Conservation (phyloP, 2,329 filamentous ascomycete genomes). For the Microdochium trichocladiopsis region DNA sequence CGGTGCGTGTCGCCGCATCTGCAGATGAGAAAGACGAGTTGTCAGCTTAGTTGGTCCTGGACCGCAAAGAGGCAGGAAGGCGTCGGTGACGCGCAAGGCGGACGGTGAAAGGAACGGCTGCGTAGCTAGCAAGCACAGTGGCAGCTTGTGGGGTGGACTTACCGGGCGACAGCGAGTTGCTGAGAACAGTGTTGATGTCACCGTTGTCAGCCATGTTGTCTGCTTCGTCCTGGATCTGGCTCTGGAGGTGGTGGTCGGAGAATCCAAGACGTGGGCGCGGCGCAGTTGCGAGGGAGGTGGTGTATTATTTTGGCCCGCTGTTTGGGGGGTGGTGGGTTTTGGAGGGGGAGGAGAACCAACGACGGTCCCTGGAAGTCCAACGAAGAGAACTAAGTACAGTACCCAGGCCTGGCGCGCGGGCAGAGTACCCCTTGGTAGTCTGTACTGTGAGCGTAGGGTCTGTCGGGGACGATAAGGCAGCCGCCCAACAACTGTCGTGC, state of each 20-base stretch:
- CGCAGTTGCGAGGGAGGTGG: not conserved
- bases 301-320: not conserved
- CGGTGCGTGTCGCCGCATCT: constrained; percentile 87
- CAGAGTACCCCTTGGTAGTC: not conserved
- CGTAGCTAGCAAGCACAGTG: constrained; percentile 3
- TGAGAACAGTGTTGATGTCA: constrained; percentile 97
- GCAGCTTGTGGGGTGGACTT: constrained; percentile 28
- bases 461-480: not conserved
- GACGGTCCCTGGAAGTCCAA: not conserved
- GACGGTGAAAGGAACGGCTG: constrained; percentile 4
- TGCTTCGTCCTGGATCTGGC: constrained; percentile 13
- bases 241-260: not conserved
- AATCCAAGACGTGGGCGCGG: not conserved
- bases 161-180: constrained; percentile 95
- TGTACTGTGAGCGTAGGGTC: not conserved
- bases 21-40: constrained; percentile 14
- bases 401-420: not conserved
- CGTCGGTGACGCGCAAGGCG: not conserved
- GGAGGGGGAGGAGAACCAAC: not conserved
- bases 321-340: not conserved
- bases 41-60: constrained; percentile 23
- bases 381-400: no score
- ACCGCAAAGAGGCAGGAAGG: constrained; percentile 7
- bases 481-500: not conserved
- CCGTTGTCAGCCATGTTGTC: constrained; percentile 57